phyloP scores from a whole-genome alignment of 345 rosid species.

The Chamaenerion angustifolium region DNA sequence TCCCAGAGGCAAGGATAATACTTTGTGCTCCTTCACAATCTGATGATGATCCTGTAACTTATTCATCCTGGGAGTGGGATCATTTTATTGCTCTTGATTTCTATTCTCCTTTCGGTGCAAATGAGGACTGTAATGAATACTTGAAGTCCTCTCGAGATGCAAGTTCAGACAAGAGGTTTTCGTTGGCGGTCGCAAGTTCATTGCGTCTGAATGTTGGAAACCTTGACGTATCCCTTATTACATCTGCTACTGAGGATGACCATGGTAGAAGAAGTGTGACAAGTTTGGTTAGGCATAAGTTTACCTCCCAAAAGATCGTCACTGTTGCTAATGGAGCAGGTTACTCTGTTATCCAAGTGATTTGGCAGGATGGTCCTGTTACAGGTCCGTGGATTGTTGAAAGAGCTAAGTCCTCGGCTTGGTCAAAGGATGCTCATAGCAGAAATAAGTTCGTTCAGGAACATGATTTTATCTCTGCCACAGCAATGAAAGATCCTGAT shows the following conservation, averaged over 20 bases:
- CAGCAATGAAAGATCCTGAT: slow-evolving; percentile 40
- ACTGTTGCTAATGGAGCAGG: slow-evolving; percentile 30
- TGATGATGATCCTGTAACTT: slow-evolving; percentile 20
- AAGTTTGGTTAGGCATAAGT: slow-evolving; percentile 16
- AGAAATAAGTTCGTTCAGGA: slow-evolving; percentile 33
- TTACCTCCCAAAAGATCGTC: slow-evolving; percentile 40
- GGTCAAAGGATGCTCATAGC: slow-evolving; percentile 36
- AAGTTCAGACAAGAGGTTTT: slow-evolving; percentile 22
- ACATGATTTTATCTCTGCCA: slow-evolving; percentile 56
- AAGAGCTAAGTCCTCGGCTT: slow-evolving; percentile 63
- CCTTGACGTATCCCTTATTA: slow-evolving; percentile 47
- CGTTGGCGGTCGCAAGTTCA: slow-evolving; percentile 30
- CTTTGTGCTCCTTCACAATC: slow-evolving; percentile 56
- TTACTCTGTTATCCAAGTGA: slow-evolving; percentile 47
- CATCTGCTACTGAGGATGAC: slow-evolving; percentile 20
- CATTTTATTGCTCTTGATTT: slow-evolving; percentile 62
- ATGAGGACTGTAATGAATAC: slow-evolving; percentile 16
- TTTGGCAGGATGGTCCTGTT: slow-evolving; percentile 60
- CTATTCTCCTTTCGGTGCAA: slow-evolving; percentile 23
- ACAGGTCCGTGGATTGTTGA: slow-evolving; percentile 58
- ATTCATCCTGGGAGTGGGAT: slow-evolving; percentile 43
- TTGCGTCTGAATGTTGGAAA: slow-evolving; percentile 41
- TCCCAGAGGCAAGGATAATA: slow-evolving; percentile 55
- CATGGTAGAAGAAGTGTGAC: slow-evolving; percentile 14
- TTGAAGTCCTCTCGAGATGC: slow-evolving; percentile 16